These are phyloP conservation scores for Sanghuangporus weigelae DNA, from an alignment of 1,284 basidiomycete species.

Conservation along the genomic window DNA sequence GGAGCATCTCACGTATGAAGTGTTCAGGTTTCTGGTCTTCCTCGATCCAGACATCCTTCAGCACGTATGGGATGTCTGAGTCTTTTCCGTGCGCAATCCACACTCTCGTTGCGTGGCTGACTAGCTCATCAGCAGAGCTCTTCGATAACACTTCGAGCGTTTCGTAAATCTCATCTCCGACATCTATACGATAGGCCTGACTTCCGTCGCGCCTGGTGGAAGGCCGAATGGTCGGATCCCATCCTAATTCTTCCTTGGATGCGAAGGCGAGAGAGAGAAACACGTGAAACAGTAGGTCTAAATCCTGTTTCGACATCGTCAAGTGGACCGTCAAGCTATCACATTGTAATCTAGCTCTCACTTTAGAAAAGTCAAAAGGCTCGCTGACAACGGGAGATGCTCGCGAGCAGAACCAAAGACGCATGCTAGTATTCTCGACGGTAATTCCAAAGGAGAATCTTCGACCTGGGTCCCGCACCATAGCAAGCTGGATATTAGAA, in stretches of 20 bases:
- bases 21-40: not conserved
- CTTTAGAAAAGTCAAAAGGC: not conserved
- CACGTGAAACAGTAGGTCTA: no score
- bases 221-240: not conserved
- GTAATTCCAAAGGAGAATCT: not conserved
- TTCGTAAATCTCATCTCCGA: not conserved
- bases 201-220: not conserved
- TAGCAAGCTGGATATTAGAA: constrained; percentile 11
- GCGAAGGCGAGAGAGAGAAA: no score
- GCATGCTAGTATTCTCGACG: not conserved
- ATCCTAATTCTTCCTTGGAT: no score
- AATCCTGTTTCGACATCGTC: no score
- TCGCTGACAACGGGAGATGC: no score
- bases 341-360: not conserved
- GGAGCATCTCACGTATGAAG: not conserved
- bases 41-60: no score
- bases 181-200: not conserved
- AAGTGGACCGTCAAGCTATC: no score
- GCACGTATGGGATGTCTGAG: no score
- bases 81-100: not conserved
- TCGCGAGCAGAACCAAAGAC: not conserved
- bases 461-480: constrained; percentile 15
- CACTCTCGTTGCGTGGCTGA: not conserved
- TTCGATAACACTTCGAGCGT: not conserved
- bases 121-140: not conserved